Base-by-base conservation (phyloP, 148 eudicot genomes). In the Rhododendron vialii region DNA sequence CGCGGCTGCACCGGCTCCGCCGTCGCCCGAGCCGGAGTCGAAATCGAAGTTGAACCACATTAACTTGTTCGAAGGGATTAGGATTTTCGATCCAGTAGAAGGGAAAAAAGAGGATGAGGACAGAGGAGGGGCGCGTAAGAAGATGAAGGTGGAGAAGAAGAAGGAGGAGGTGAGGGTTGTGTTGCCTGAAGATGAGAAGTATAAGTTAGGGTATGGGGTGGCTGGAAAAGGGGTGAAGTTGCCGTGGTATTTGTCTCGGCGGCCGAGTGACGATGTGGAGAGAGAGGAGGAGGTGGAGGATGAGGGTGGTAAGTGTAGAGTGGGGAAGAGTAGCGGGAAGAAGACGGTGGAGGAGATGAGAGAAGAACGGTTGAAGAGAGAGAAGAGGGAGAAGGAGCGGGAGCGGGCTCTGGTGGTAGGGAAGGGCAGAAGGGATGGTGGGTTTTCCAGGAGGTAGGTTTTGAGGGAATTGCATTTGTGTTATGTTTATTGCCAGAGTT, bases 321-420 rank as follows among this genome's bases (percentile, higher is more conserved):
- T 50, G 84, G 80, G 36, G 43, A 90, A 85, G 73, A 85, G 90
- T 50, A 55, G 82, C 55, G 92, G 88, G 89, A 88, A 90, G 93
- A 94, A 93, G 90, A 92, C 90, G 1, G 73, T 96, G 88, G 94
- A 94, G 89, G 92, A 94, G 92, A 75, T 96, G 90, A 91, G 99
- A 85, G 98, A 95, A 84, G 99, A 95, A 87, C 88, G 98, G 89
- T 87, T 96, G 95, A 93, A 89, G 89, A 91, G 99, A 87, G 98
- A 96, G 94, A 92, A 85, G 78, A 87, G 79, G 14, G 99, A 96
- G 92, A 94, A 93, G 87, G 96, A 92, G 84, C 90, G 98, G 83
- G 94, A 90, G 82, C 48, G 91, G 55, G 98, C 94, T 7, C 89
- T 96, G 92, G n/a, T 95, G 24, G 80, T 81, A 38, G 83, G 85